Conservation (phyloP, 208 protist genomes). For the Acanthamoeba polyphaga region DNA sequence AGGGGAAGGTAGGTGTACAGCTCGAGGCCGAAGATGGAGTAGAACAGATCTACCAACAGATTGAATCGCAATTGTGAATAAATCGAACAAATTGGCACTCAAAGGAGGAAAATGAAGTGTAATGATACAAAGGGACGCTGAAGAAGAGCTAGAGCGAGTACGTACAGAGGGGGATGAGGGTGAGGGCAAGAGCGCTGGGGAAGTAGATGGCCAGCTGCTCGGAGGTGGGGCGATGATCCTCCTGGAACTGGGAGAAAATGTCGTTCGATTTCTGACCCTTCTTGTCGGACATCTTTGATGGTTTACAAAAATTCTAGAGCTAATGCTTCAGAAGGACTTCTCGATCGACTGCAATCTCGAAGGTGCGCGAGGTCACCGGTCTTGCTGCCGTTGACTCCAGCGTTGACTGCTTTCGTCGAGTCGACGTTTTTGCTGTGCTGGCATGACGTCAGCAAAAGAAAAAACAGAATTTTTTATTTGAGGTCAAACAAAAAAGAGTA, state of each 20-base stretch:
- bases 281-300: neutral
- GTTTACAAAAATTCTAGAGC: neutral
- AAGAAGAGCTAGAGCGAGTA: neutral
- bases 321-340: neutral
- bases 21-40: conserved; percentile 52
- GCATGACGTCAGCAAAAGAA: conserved; percentile 1
- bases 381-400: neutral
- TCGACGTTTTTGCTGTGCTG: neutral
- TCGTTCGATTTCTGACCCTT: neutral
- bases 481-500: neutral
- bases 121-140: neutral
- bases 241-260: conserved; percentile 35
- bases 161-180: conserved; percentile 54
- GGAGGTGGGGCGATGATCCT: conserved; percentile 42
- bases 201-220: conserved; percentile 48
- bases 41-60: conserved; percentile 36
- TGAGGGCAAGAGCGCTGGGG: conserved; percentile 56
- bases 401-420: conserved; percentile 32
- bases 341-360: neutral
- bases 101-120: neutral
- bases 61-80: neutral
- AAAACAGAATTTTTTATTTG: neutral
- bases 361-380: neutral
- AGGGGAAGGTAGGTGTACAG: conserved; percentile 14
- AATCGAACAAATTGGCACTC: neutral